Evolutionary conservation across 163 green algal genomes (phyloP), one percentile per base, ranked within the genome.

Genomic region (Picocystis sp.): DNA sequence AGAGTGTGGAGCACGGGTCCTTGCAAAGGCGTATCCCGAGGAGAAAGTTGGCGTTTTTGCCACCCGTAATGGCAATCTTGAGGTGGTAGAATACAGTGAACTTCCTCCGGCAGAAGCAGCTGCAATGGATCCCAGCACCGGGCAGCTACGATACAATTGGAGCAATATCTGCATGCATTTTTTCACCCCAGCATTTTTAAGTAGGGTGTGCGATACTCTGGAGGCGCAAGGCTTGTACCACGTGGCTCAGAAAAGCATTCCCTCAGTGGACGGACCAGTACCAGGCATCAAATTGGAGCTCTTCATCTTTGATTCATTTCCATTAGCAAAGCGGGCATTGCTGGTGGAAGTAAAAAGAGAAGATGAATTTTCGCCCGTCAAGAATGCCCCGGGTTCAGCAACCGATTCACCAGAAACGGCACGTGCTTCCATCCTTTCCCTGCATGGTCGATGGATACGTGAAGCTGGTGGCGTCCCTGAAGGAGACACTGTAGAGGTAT

Each of bases 291-390:
- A 96, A 70, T 67, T 96, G 56, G 87, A 96, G 80, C 68, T 83
- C 23, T 96, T 96, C 67, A 94, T 95, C 53, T 96, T 96, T 61
- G 87, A 96, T 70, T 74, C 76, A 15, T 94, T 96, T 56, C 57
- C 66, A 3, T 45, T 80, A 19, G 50, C 70, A 25, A 9, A 22
- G 47, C 33, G 47, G 19, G 53, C 74, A 0, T 66, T 69, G 3
- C 72, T 95, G 46, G 63, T 93, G 24, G 73, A 86, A 68, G 81
- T 86, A 47, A 23, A 53, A 0, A 62, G 84, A 0, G 59, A 68
- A 11, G 71, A 81, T 24, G 66, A 96, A 52, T 95, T 96, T 81
- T 83, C 84, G 11, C 87, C 89, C 0, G 81, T 98, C 9, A 98
- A 98, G 65, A 93, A 93, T 43, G 79, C 75, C 17, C 69, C 71